Evolutionary conservation across 148 eudicot genomes (phyloP), one percentile per base, ranked within the genome.

Genomic region (Bassia scoparia): DNA sequence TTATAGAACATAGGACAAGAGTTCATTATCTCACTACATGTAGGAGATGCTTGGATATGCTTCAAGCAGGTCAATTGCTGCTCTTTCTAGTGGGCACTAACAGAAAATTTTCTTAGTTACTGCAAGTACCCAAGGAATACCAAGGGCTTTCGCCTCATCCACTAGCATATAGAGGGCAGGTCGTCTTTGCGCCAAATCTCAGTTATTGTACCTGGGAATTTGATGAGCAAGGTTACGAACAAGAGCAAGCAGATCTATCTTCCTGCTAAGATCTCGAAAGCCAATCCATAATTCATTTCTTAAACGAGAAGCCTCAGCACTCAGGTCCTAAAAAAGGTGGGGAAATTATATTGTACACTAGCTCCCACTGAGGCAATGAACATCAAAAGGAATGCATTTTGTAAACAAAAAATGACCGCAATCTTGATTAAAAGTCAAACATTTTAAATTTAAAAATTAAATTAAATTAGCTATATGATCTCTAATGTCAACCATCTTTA

Each of bases 71-170:
- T 87, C 85, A 64, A 95, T 81, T 56, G 90, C 84, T 70, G 84
- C 83, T 65, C 84, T 88, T 76, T 95, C 79, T 95, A 90, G 85
- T 95, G 96, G 16, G 97, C 96, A 65, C 97, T 91, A 38, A 91
- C 97, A 21, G 99, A 87, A 77, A 86, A 91, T 76, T 89, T n/a
- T 91, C 69, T 95, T 95, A 31, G 99, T 91, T 74, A 95, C 84
- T 27, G 97, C 99, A 77, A 95, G 92, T 61, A 95, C 91, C 99
- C 98, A 95, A 64, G 97, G 99, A 61, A 95, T 76, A n/a, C 99
- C 96, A 68, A 95, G 89, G 59, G 97, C 87, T 78, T 95, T 95
- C 49, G 94, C 99, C 81, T 95, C 99, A 61, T 91, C 90, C 75
- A 91, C 71, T 70, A 95, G 67, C 50, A 87, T 78, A 29, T 88